These are phyloP conservation scores for Aspergillus amoenus DNA, from an alignment of 2,329 filamentous ascomycete species.

Conservation along the genomic window DNA sequence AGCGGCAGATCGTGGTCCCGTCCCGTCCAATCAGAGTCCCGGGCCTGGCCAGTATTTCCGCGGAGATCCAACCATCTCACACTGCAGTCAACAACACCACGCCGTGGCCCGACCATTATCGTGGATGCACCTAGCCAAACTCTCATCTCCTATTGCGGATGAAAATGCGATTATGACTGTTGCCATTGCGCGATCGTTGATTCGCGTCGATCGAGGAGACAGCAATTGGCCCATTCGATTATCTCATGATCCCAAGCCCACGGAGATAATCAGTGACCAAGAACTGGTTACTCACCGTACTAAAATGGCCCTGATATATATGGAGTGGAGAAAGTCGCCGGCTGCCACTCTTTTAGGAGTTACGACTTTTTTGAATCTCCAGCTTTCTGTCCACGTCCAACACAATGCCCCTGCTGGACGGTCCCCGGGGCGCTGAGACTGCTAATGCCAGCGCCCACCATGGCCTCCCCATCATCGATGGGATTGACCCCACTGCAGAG, in stretches of 20 bases:
- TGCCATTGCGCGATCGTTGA: conserved; percentile 15
- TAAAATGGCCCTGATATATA: conserved; percentile 3
- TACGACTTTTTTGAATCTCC: neutral
- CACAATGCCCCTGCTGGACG: conserved; percentile 33
- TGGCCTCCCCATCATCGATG: conserved; percentile 7
- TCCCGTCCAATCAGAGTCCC: neutral
- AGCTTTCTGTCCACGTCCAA: neutral
- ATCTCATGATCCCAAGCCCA: conserved; percentile 13
- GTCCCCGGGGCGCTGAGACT: conserved; percentile 24
- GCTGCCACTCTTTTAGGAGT: neutral
- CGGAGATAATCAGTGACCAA: conserved; percentile 12
- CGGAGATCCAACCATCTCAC: neutral
- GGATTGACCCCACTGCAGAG: conserved; percentile 6
- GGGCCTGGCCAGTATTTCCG: conserved; percentile 7
- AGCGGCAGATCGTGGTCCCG: conserved; percentile 1
- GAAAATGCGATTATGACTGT: neutral
- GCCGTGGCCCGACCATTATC: neutral
- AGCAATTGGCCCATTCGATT: conserved; percentile 16
- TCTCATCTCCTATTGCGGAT: neutral
- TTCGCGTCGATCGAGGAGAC: conserved; percentile 1
- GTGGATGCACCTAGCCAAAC: neutral
- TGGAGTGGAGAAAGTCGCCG: neutral
- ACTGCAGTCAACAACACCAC: neutral
- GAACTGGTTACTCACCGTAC: conserved; percentile 4
- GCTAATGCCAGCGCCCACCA: conserved; percentile 22